phyloP scores from a whole-genome alignment of 2,329 filamentous ascomycete species.

The Cryphonectria carpinicola region DNA sequence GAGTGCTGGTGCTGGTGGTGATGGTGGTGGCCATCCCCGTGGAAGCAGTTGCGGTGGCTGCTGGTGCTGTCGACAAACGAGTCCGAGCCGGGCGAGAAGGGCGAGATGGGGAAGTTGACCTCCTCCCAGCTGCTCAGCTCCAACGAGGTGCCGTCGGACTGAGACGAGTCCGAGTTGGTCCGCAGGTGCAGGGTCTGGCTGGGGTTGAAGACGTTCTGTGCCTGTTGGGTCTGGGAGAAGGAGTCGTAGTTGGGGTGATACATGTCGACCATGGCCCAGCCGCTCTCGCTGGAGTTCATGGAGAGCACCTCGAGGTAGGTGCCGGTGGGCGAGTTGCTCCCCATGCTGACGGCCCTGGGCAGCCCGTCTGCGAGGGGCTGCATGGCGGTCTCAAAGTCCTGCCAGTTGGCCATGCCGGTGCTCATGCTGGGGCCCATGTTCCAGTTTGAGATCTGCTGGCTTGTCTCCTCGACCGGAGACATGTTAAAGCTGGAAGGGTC shows the following conservation, averaged over 20 bases:
- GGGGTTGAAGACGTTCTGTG: slow-evolving; percentile 82
- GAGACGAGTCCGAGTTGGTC: slow-evolving; percentile 83
- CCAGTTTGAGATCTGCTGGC: slow-evolving; percentile 38
- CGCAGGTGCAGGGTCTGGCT: slow-evolving; percentile 87
- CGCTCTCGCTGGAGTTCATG: slow-evolving; percentile 78
- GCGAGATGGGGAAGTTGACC: slow-evolving; percentile 72
- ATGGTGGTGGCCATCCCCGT: slow-evolving; percentile 55
- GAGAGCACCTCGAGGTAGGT: slow-evolving; percentile 87
- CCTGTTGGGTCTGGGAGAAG: slow-evolving; percentile 58
- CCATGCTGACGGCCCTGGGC: slow-evolving; percentile 49
- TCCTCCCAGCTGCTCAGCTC: slow-evolving; percentile 83
- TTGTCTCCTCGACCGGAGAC: slow-evolving; percentile 58
- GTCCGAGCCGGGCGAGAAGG: slow-evolving; percentile 84
- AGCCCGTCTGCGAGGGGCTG: slow-evolving; percentile 48
- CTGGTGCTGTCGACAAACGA: slow-evolving; percentile 65
- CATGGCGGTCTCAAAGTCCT: slow-evolving; percentile 74
- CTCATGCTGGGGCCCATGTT: slow-evolving; percentile 53
- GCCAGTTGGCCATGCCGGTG: slow-evolving; percentile 74
- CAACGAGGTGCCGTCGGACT: slow-evolving; percentile 69
- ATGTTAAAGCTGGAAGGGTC: slow-evolving; percentile 64
- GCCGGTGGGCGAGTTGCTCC: slow-evolving; percentile 72
- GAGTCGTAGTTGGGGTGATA: slow-evolving; percentile 74
- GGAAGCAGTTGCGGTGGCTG: slow-evolving; percentile 65
- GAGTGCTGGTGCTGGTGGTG: slow-evolving; percentile 37
- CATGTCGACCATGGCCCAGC: slow-evolving; percentile 82